Conservation (phyloP, 1,139 yeast genomes). For the Spathaspora sp. region DNA sequence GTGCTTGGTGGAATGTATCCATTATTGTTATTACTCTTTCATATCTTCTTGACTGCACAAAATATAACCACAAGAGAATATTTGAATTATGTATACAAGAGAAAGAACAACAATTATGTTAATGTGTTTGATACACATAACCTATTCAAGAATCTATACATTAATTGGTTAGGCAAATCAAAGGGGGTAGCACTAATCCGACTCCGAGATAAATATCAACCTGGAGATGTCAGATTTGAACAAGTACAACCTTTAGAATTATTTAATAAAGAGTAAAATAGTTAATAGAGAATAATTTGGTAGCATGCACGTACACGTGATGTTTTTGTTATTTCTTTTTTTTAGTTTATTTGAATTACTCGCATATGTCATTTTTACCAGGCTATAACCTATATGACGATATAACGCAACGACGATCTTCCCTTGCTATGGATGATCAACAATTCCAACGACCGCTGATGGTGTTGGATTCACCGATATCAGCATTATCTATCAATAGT, state of each 20-base stretch:
- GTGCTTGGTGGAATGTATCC: slow-evolving; percentile 54
- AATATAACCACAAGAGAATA: slow-evolving; percentile 74
- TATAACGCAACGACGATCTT: not conserved
- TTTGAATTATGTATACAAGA: slow-evolving; percentile 36
- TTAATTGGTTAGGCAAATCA: slow-evolving; percentile 51
- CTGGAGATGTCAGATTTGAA: slow-evolving; percentile 47
- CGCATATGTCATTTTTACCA: not conserved
- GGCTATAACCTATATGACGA: not conserved
- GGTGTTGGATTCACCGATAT: not conserved
- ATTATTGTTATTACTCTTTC: slow-evolving; percentile 49
- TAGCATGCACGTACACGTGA: no score
- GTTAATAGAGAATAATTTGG: not conserved
- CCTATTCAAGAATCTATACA: slow-evolving; percentile 38
- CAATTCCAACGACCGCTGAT: not conserved
- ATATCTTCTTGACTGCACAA: slow-evolving; percentile 51
- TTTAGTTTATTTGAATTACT: not conserved
- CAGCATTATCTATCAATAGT: not conserved
- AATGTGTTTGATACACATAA: slow-evolving; percentile 46
- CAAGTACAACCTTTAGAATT: slow-evolving; percentile 20
- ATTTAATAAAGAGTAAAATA: slow-evolving; percentile 2
- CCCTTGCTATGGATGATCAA: not conserved
- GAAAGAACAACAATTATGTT: slow-evolving; percentile 19
- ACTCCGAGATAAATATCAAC: slow-evolving; percentile 31
- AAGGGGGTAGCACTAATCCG: slow-evolving; percentile 44
- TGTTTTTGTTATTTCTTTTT: not conserved